Evolutionary conservation across 129 eudicot genomes (phyloP), one percentile per base, ranked within the genome.

Genomic region (Flaveria brownii): DNA sequence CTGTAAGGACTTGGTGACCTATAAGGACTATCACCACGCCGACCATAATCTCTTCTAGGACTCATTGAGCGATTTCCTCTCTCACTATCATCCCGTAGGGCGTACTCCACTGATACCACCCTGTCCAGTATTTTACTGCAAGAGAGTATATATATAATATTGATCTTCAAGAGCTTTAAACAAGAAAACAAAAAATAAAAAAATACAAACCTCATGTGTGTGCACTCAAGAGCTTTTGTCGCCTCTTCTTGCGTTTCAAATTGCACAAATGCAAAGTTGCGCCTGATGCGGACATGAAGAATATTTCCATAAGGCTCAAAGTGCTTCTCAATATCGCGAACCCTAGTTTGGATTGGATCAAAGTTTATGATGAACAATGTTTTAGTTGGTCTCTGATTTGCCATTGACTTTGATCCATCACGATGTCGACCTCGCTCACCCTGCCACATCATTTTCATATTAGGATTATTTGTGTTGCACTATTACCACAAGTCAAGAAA

Each of bases 221-320:
- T 94, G 74, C 89, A 72, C 80, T 94, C 91, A 39, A 94, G 82
- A 46, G 98, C 98, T 76, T 84, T 91, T 11, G 98, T 91, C 20
- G 98, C 97, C 57, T 94, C 97, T 46, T 91, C 98, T 60, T 88
- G 98, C 0, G 92, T 94, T 82, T 91, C 96, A 71, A 91, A 94
- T 79, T 91, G 98, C 81, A 94, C 97, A 84, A 94, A 94, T 52
- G 97, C 97, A 89, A 91, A 94, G 84, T 94, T 91, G 70, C 97
- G 86, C 17, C 98, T 82, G 42, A 94, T 94, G 26, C 98, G 92
- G n/a, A 91, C 97, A 84, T 88, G 88, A 23, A 86, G 82, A 75
- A 94, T 76, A 75, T 94, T 89, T 66, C 98, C 98, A 65, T 91
- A 84, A 20, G 93, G 90, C 30, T 91, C 96, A 73, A 91, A 94